Evolutionary conservation across 768 basidiomycete genomes (phyloP).

Genomic region (Gloeopeniophorella convolvens): DNA sequence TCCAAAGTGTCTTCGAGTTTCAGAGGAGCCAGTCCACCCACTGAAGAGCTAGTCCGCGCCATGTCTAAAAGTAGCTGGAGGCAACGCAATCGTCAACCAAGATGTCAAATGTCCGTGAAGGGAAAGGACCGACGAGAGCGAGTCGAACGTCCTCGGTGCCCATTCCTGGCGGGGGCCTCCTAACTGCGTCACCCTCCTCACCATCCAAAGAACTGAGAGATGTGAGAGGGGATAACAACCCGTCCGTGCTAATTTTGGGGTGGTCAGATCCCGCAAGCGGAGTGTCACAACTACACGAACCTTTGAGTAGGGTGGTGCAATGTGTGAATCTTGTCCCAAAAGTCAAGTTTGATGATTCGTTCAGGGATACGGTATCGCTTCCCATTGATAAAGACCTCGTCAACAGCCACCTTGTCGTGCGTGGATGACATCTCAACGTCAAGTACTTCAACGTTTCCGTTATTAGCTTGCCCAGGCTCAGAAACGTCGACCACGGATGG

Average conservation of each 20-base stretch:
- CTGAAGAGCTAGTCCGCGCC: slow-evolving; percentile 7
- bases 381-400: slow-evolving; percentile 83
- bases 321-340: slow-evolving; percentile 75
- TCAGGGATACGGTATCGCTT: slow-evolving; percentile 92
- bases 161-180: slow-evolving; percentile 6
- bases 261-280: not conserved
- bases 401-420: slow-evolving; percentile 49
- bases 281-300: not conserved
- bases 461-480: slow-evolving; percentile 72
- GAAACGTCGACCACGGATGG: slow-evolving; percentile 65
- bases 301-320: slow-evolving; percentile 8
- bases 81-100: not conserved
- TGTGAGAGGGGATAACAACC: slow-evolving; percentile 27
- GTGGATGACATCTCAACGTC: slow-evolving; percentile 52
- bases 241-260: slow-evolving; percentile 12
- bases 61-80: slow-evolving; percentile 18
- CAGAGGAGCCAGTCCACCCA: not conserved
- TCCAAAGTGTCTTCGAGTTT: not conserved
- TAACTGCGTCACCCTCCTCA: slow-evolving; percentile 10
- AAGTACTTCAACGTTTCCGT: slow-evolving; percentile 86
- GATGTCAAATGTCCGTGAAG: not conserved
- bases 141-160: slow-evolving; percentile 18
- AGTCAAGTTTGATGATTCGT: slow-evolving; percentile 85
- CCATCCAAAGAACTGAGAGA: slow-evolving; percentile 21
- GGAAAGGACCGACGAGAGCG: slow-evolving; percentile 15